phyloP scores from a whole-genome alignment of 2,329 filamentous ascomycete genomes.

The Claviceps fusiformis region DNA sequence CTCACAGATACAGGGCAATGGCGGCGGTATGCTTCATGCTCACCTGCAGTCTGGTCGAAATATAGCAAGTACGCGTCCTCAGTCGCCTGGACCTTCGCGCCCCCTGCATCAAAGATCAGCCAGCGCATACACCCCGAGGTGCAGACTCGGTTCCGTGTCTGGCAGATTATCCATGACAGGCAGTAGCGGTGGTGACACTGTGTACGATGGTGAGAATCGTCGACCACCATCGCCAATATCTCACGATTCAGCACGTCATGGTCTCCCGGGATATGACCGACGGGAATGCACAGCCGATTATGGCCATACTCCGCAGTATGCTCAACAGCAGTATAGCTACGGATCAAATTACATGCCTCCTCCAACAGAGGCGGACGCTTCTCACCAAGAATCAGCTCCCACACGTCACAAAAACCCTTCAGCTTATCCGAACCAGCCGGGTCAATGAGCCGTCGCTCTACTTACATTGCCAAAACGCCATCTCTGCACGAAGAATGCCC shows the following conservation, averaged over 20 bases:
- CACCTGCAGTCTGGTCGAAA: neutral
- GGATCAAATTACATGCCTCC: neutral
- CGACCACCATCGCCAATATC: neutral
- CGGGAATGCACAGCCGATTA: conserved; percentile 3
- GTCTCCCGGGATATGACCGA: neutral
- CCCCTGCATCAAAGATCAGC: conserved; percentile 12
- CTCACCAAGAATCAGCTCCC: neutral
- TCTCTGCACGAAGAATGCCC: neutral
- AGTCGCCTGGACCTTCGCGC: conserved; percentile 2
- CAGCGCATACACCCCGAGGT: conserved; percentile 10
- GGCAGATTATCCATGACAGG: conserved; percentile 12
- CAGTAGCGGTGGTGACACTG: neutral
- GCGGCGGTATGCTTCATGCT: neutral
- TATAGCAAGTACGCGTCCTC: neutral
- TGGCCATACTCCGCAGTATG: neutral
- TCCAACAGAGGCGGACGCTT: neutral
- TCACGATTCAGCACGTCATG: conserved; percentile 5
- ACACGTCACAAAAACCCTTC: neutral
- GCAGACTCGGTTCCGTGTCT: conserved; percentile 3
- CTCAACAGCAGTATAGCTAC: neutral
- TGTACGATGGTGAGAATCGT: conserved; percentile 1
- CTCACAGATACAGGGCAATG: conserved; percentile 8
- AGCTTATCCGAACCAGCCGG: conserved; percentile 2
- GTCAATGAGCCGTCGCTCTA: neutral
- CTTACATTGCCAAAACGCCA: neutral